These are phyloP conservation scores for Eimeria sp. DNA, from an alignment of 169 alveolate genomes.

Conservation along the genomic window DNA sequence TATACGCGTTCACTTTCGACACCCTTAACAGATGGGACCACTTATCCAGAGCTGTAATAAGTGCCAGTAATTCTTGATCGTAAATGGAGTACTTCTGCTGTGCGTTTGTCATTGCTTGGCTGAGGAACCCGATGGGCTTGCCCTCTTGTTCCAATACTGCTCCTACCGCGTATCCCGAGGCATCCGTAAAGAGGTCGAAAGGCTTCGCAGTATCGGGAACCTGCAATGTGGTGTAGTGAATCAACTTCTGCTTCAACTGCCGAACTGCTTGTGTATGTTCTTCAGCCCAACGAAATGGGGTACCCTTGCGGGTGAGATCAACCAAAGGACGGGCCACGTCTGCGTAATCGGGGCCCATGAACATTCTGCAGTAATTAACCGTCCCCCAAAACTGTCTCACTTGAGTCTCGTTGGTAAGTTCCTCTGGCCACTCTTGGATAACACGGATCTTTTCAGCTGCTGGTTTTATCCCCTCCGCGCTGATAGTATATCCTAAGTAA, in stretches of 20 bases:
- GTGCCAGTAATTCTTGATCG: background rate
- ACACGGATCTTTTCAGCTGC: background rate
- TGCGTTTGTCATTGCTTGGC: background rate
- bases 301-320: background rate
- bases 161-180: background rate
- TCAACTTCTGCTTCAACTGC: background rate
- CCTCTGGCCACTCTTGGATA: background rate
- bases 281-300: background rate
- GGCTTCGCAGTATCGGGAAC: background rate
- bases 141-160: background rate
- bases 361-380: background rate
- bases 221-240: background rate
- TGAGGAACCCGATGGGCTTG: constrained; percentile 16
- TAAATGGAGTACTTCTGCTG: constrained; percentile 7
- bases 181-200: background rate
- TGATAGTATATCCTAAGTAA: background rate
- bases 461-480: background rate
- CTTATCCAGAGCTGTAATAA: background rate
- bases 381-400: background rate
- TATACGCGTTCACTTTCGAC: background rate
- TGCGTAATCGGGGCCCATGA: constrained; percentile 1
- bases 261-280: background rate
- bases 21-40: background rate
- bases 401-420: background rate
- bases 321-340: background rate